Evolutionary conservation across 2,329 filamentous ascomycete species (phyloP).

Genomic region (Chaetomium sp.): DNA sequence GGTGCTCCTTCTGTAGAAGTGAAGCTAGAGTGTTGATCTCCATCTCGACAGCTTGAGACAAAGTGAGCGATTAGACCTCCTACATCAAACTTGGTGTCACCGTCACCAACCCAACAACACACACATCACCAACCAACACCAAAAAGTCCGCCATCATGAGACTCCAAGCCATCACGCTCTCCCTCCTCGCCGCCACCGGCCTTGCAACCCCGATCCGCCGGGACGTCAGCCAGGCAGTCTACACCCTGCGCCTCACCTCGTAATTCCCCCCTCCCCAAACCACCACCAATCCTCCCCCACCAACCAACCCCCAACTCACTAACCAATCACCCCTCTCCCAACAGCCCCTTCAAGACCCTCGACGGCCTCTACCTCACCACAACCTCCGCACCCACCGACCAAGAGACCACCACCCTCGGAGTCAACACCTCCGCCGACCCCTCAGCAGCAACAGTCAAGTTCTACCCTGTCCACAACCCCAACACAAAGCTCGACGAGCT

Average conservation of each 20-base stretch:
- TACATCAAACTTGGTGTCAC: no score
- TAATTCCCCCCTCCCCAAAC: conserved; percentile 17
- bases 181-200: conserved; percentile 26
- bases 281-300: not conserved
- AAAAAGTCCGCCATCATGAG: conserved; percentile 31
- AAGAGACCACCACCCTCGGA: conserved; percentile 39
- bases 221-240: conserved; percentile 25
- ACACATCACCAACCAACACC: not conserved
- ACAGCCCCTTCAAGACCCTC: conserved; percentile 30
- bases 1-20: conserved; percentile 2
- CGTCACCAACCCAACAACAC: not conserved
- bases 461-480: conserved; percentile 39
- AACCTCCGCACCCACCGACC: conserved; percentile 12
- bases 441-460: conserved; percentile 19
- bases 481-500: conserved; percentile 40
- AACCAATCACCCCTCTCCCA: conserved; percentile 1
- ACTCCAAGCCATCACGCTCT: conserved; percentile 30
- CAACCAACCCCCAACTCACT: not conserved
- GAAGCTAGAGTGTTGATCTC: not conserved
- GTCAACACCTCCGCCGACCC: conserved; percentile 37
- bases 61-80: not conserved
- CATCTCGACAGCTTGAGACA: not conserved
- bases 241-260: conserved; percentile 35
- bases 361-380: conserved; percentile 40
- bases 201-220: conserved; percentile 29